Conservation (phyloP, 345 rosid species). For the Aquilaria yunnanensis region DNA sequence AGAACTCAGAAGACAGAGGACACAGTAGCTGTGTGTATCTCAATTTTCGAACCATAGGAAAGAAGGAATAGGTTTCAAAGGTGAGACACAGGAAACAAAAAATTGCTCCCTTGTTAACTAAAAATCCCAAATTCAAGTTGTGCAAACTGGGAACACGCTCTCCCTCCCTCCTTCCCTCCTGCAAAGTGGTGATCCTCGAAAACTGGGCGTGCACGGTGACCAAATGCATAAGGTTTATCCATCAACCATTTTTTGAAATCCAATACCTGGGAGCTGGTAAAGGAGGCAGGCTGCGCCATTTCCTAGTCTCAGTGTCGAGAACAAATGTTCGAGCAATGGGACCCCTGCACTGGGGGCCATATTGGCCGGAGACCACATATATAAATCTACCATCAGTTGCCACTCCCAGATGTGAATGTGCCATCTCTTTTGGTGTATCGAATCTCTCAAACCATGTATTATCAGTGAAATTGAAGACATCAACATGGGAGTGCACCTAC, state of each 20-base stretch:
- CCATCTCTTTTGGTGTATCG: slow-evolving; percentile 68
- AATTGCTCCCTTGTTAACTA: not conserved
- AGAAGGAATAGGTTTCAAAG: not conserved
- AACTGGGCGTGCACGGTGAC: no score
- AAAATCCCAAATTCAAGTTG: no score
- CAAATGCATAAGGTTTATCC: no score
- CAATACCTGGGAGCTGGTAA: slow-evolving; percentile 65
- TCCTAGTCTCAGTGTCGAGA: slow-evolving; percentile 52
- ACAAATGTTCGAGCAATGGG: slow-evolving; percentile 49
- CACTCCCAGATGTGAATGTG: slow-evolving; percentile 75
- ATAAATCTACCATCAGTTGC: slow-evolving; percentile 68
- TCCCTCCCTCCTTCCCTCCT: no score
- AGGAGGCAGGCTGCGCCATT: slow-evolving; percentile 53
- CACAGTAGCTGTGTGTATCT: not conserved
- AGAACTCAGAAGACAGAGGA: not conserved
- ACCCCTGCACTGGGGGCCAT: slow-evolving; percentile 77
- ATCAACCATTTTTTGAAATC: no score
- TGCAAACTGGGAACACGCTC: no score
- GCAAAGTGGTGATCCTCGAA: no score
- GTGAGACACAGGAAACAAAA: not conserved
- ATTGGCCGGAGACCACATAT: slow-evolving; percentile 67
- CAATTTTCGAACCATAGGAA: not conserved
- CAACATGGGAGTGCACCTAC: slow-evolving; percentile 86
- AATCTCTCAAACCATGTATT: slow-evolving; percentile 60
- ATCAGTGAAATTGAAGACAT: slow-evolving; percentile 60